These are phyloP conservation scores for Friedmanniomyces simplex DNA, from an alignment of 495 filamentous ascomycete genomes.

Conservation along the genomic window DNA sequence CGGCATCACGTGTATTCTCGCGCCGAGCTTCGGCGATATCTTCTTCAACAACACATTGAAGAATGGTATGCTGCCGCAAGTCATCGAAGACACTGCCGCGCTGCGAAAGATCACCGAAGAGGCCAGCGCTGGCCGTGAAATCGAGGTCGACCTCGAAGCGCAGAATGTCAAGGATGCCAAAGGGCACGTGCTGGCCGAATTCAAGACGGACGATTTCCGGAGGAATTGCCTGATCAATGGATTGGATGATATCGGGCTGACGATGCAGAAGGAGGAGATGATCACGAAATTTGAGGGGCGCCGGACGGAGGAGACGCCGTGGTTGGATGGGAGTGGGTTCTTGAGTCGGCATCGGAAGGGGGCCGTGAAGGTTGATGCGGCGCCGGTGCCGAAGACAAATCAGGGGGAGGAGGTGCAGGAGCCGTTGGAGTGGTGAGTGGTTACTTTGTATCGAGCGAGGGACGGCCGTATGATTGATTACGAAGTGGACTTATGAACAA, in stretches of 20 bases:
- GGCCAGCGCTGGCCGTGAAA: conserved; percentile 69
- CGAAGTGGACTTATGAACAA: too few relatives aligned
- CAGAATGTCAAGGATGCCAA: conserved; percentile 68
- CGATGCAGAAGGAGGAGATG: conserved; percentile 82
- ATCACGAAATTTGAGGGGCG: conserved; percentile 73
- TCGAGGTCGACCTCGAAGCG: conserved; percentile 84
- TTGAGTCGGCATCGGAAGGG: conserved; percentile 57
- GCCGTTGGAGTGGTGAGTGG: conserved; percentile 73
- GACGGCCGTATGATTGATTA: too few relatives aligned
- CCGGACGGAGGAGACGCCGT: conserved; percentile 69
- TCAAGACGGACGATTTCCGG: conserved; percentile 83
- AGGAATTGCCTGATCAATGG: conserved; percentile 93
- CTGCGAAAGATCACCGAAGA: conserved; percentile 66
- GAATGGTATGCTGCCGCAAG: conserved; percentile 94
- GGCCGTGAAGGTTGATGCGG: conserved; percentile 67
- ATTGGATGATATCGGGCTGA: conserved; percentile 91
- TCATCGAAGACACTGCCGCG: conserved; percentile 54
- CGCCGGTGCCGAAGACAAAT: conserved; percentile 82
- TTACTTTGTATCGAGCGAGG: too few relatives aligned
- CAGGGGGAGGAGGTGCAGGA: conserved; percentile 74
- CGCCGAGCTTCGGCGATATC: conserved; percentile 88
- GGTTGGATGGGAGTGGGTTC: conserved; percentile 85
- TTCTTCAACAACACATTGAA: conserved; percentile 99
- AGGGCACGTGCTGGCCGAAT: conserved; percentile 61
- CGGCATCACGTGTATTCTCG: conserved; percentile 88